Evolutionary conservation across 2,329 filamentous ascomycete genomes (phyloP), one percentile per base, ranked within the genome.

Genomic region (Rhexocercosporidium sp.): DNA sequence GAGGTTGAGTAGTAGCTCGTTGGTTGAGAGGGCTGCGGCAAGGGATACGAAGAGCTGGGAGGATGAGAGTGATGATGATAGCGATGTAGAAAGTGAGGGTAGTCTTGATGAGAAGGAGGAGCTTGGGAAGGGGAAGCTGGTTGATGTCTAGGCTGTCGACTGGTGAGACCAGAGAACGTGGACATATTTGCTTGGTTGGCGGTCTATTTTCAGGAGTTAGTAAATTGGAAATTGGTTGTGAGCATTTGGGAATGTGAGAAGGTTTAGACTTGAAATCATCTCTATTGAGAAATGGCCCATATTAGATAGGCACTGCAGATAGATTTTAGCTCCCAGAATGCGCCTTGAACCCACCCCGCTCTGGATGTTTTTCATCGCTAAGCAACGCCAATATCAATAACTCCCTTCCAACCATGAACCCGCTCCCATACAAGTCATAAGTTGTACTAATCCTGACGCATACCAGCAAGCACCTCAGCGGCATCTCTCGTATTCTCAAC

Each of bases 401-500:
- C 37, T 20, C 34, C 20, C n/a, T 25, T 14, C 31, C 37, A 27
- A 25, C 54, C 54, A 39, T 16, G 25, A n/a, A n/a, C 20, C 54
- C 11, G 3, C 41, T 57, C 34, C 34, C 54, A 27, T 39, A 11
- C 18, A 11, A 11, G 25, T 5, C 16, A 25, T 25, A 22, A 37
- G 25, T 8, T 4, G 20, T 25, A n/a, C 53, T 60, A 75, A 18
- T 64, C 68, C 20, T 76, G 72, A 44, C 64, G 62, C 66, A 76
- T 68, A 46, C 70, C 74, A 18, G 74, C 70, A 18, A 75, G 64
- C 41, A 75, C 70, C 4, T 72, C 70, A 1, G 75, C 74, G 6
- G 74, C 72, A 31, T 77, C 74, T 67, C 66, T 67, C 57, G 70
- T 62, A 46, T 72, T 70, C 62, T 75, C 71, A 20, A 68, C 61